Percentiles rank a stretch among this genome's conserved stretches.
These are phyloP conservation scores for Acanthamoeba castellanii DNA, from an alignment of 208 protist genomes.

Conservation along the genomic window DNA sequence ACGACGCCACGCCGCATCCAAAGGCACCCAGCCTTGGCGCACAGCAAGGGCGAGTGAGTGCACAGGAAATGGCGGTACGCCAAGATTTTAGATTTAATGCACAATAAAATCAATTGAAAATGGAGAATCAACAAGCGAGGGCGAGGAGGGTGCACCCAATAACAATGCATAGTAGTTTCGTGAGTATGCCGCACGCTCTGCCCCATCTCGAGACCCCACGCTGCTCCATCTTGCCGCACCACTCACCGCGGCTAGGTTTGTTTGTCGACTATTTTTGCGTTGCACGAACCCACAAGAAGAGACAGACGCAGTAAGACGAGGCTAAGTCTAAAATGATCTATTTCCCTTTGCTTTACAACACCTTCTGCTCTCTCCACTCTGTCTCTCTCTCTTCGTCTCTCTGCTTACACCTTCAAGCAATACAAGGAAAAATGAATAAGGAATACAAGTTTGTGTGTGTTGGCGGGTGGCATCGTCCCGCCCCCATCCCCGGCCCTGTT, in stretches of 20 bases:
- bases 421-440: conserved; percentile 11
- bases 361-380: not conserved
- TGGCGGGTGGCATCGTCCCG: too few relatives aligned
- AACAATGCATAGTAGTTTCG: not conserved
- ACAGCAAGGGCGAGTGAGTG: not conserved
- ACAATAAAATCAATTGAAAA: not conserved
- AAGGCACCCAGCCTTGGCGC: not conserved
- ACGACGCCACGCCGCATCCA: conserved; percentile 1
- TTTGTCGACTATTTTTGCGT: too few relatives aligned
- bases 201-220: not conserved
- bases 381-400: not conserved
- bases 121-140: too few relatives aligned
- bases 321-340: not conserved
- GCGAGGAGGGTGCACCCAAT: not conserved
- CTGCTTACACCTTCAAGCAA: conserved; percentile 9
- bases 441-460: not conserved
- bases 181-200: not conserved
- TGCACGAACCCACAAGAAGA: too few relatives aligned
- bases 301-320: too few relatives aligned
- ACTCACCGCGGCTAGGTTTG: not conserved
- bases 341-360: not conserved
- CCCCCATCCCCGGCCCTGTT: too few relatives aligned
- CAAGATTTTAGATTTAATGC: not conserved
- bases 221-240: not conserved
- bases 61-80: not conserved